phyloP scores from a whole-genome alignment of 1,284 basidiomycete species.

The Austropuccinia psidii region DNA sequence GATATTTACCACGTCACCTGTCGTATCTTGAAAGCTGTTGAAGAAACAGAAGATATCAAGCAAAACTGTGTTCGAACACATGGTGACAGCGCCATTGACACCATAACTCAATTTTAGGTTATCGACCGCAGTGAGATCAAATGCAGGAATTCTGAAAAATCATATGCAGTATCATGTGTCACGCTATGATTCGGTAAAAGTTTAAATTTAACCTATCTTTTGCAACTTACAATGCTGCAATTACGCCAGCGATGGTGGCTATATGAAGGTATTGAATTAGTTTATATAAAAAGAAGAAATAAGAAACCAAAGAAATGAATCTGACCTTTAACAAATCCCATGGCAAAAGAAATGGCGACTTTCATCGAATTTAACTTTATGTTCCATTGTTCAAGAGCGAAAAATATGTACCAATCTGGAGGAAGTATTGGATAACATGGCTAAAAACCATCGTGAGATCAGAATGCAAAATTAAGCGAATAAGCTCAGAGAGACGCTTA shows the following conservation, averaged over 20 bases:
- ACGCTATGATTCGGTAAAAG: background rate
- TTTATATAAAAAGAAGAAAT: background rate
- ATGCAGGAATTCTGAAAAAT: slow-evolving; percentile 18
- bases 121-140: slow-evolving; percentile 15
- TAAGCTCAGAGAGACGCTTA: background rate
- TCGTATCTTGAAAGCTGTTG: slow-evolving; percentile 27
- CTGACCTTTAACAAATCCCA: slow-evolving; percentile 16
- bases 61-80: slow-evolving; percentile 32
- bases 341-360: slow-evolving; percentile 11
- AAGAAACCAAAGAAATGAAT: background rate
- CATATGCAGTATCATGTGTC: background rate
- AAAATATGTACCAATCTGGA: slow-evolving; percentile 37
- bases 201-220: background rate
- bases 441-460: background rate
- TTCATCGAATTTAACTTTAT: slow-evolving; percentile 29
- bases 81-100: slow-evolving; percentile 33
- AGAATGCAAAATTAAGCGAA: background rate
- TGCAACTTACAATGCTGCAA: slow-evolving; percentile 30
- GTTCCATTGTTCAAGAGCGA: slow-evolving; percentile 37
- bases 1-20: slow-evolving; percentile 27
- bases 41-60: slow-evolving; percentile 29
- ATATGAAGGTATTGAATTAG: background rate
- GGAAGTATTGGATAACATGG: slow-evolving; percentile 30
- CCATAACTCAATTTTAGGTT: slow-evolving; percentile 23
- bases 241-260: slow-evolving; percentile 34